Evolutionary conservation across 2,329 filamentous ascomycete genomes (phyloP), one percentile per base, ranked within the genome.

Genomic region (Aspergillus fumigatus): DNA sequence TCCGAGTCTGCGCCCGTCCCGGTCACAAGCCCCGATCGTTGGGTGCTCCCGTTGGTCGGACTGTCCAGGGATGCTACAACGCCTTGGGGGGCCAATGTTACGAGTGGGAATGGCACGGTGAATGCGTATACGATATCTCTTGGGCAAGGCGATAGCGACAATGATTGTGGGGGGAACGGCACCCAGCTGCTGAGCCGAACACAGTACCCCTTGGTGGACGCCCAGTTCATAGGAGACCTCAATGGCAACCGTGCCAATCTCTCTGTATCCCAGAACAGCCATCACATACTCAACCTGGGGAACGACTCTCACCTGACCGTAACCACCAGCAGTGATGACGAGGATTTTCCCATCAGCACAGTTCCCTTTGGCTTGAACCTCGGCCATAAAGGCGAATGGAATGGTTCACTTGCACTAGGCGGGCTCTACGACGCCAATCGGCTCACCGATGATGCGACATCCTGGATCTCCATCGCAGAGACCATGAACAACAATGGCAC

Each of bases 401-500:
- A 51, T n/a, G 53, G 53, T 17, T 51, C 53, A 11, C 21, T 55
- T 10, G 29, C 51, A 3, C 11, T 55, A 3, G 53, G 53, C 11
- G 53, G 53, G 3, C 23, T 51, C 40, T 55, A 55, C 49, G 53
- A 55, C 53, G 27, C 53, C 19, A 55, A 52, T 26, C 49, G 53
- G 14, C 50, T 55, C 49, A 48, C 29, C 41, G 41, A 55, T 41
- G 53, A 55, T 48, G 21, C 53, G 4, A 49, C 50, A 27, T 47
- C 21, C 5, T 55, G 53, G 53, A 49, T 51, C 40, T 51, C 53
- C 10, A 40, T 45, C 21, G n/a, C 53, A 10, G 53, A 51, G n/a
- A 55, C 53, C 49, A 48, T 29, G 27, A 43, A 49, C 14, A 45
- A 26, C 5, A 52, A 55, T 3, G 35, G 26, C 23, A 40, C 40